phyloP scores from a whole-genome alignment of 2,329 filamentous ascomycete genomes.

The Xylariaceae sp. region DNA sequence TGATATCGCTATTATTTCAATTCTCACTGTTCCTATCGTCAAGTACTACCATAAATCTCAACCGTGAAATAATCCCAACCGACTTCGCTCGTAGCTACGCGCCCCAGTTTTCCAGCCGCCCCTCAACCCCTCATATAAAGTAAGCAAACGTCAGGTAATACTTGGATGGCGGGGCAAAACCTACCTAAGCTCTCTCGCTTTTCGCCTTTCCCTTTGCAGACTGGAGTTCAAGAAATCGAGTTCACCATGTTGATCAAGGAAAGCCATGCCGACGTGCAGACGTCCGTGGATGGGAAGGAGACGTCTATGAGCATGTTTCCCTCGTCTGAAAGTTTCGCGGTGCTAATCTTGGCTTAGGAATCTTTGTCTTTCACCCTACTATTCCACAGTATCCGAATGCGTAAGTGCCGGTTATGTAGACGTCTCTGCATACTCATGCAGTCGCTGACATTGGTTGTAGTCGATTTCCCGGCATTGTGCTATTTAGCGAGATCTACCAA shows the following conservation, averaged over 20 bases:
- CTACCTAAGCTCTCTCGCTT: too few relatives aligned
- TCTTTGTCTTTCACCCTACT: slow-evolving; percentile 83
- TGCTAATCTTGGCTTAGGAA: slow-evolving; percentile 49
- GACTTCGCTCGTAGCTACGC: neutral
- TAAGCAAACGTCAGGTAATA: too few relatives aligned
- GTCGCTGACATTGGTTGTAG: too few relatives aligned
- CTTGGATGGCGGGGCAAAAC: too few relatives aligned
- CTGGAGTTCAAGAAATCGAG: neutral
- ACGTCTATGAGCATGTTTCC: slow-evolving; percentile 47
- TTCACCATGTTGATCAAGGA: slow-evolving; percentile 53
- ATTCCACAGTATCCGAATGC: slow-evolving; percentile 84
- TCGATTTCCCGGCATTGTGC: slow-evolving; percentile 75
- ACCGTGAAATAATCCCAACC: too few relatives aligned
- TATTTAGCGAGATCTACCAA: slow-evolving; percentile 96
- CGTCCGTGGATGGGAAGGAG: slow-evolving; percentile 50
- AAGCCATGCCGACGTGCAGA: slow-evolving; percentile 48
- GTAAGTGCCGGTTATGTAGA: slow-evolving; percentile 45
- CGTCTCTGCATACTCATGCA: too few relatives aligned
- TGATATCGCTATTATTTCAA: too few relatives aligned
- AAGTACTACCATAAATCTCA: too few relatives aligned
- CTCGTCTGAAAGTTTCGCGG: neutral
- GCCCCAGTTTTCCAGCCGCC: neutral
- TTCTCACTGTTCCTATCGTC: too few relatives aligned
- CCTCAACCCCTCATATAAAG: too few relatives aligned
- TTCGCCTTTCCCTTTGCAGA: neutral